Evolutionary conservation across 1,284 basidiomycete species (phyloP), one percentile per base, ranked within the genome.

Genomic region (Trichosporon inkin): DNA sequence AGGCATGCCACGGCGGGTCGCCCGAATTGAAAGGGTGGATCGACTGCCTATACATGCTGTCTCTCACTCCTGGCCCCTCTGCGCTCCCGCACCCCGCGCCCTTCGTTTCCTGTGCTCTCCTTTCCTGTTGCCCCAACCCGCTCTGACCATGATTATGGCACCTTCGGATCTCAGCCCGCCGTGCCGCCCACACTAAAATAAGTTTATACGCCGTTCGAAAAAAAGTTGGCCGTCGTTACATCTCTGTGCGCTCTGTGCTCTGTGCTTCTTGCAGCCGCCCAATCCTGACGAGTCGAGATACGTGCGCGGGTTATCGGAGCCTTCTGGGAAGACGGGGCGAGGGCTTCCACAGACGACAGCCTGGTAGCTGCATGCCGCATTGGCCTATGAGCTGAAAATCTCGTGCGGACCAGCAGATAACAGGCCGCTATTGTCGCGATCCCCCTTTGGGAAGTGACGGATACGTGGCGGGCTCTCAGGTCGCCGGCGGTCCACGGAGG

Each of bases 131-230:
- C n/a, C n/a, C n/a, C n/a, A n/a, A n/a, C 41, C 41, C 41, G 41
- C 41, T 24, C 10, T 47, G 41, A 14, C 41, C 41, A 22, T 22
- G n/a, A n/a, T n/a, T 22, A 20, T 20, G 39, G 39, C 10, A 17
- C 19, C 39, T 41, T 20, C 39, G n/a, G n/a, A n/a, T 41, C 5
- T 20, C 39, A 11, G 39, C 39, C 39, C 22, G 39, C 3, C 39
- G 39, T 20, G 22, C 39, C 39, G 39, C 39, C 39, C 39, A 14
- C 41, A 47, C 41, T 24, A 47, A 47, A 41, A 41, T 41, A 41
- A 47, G 41, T 28, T 47, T 47, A 47, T 47, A 20, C 28, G 41
- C 41, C 41, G 20, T 47, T 47, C 41, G 41, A 47, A 47, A 47
- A 47, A 47, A 47, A 47, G 41, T 47, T 28, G 41, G 41, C n/a